phyloP scores from a whole-genome alignment of 352 stramenopile species.

The Phytophthora litchii region DNA sequence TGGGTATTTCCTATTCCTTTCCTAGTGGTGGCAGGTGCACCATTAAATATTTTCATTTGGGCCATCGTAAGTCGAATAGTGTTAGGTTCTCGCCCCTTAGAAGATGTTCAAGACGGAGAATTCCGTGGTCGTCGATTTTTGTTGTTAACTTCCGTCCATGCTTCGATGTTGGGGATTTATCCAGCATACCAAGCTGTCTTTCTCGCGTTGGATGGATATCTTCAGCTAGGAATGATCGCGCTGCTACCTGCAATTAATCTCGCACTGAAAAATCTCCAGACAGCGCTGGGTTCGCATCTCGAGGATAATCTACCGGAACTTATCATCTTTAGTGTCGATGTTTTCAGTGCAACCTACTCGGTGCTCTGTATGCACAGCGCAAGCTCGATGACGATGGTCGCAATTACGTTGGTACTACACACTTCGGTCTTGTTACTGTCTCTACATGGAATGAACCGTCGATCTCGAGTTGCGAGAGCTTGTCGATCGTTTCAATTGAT shows the following conservation, averaged over 20 bases:
- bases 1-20: slow-evolving; percentile 55
- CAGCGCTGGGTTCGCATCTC: slow-evolving; percentile 30
- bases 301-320: slow-evolving; percentile 35
- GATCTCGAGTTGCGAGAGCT: slow-evolving; percentile 21
- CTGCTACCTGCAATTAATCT: slow-evolving; percentile 45
- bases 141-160: slow-evolving; percentile 27
- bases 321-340: slow-evolving; percentile 43
- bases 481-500: slow-evolving; percentile 30
- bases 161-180: slow-evolving; percentile 42
- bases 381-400: slow-evolving; percentile 32
- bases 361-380: slow-evolving; percentile 41
- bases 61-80: slow-evolving; percentile 12
- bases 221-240: slow-evolving; percentile 28
- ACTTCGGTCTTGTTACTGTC: slow-evolving; percentile 18
- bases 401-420: slow-evolving; percentile 26
- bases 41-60: slow-evolving; percentile 32
- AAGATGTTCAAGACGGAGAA: slow-evolving; percentile 20
- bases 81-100: slow-evolving; percentile 17
- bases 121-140: slow-evolving; percentile 27
- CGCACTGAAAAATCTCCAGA: slow-evolving; percentile 44
- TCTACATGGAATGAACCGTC: slow-evolving; percentile 30
- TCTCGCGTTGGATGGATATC: slow-evolving; percentile 9
- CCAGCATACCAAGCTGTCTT: slow-evolving; percentile 40
- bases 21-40: slow-evolving; percentile 27
- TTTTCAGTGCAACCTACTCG: slow-evolving; percentile 48